Percentiles rank a stretch among this genome's conserved stretches.
phyloP scores from a whole-genome alignment of 2,329 filamentous ascomycete genomes.

The Aureobasidium sp. region DNA sequence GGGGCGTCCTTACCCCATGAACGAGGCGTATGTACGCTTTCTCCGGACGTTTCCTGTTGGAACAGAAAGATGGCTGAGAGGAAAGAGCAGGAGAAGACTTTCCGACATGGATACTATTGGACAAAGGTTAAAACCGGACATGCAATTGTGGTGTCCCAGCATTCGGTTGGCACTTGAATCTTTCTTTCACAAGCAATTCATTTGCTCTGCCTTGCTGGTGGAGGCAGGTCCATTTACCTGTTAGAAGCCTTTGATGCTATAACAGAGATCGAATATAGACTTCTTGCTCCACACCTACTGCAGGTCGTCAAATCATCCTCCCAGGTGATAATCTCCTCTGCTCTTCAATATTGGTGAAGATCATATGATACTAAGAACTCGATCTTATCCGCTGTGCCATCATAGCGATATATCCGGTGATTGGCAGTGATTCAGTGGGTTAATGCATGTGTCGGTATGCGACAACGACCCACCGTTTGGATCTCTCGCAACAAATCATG shows the following conservation, averaged over 20 bases:
- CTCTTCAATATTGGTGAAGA: too few species aligned
- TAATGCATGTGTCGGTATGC: constrained; percentile 2
- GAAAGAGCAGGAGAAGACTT: constrained; percentile 5
- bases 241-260: too few species aligned
- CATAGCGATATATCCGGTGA: too few species aligned
- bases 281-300: not conserved
- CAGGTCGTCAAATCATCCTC: too few species aligned
- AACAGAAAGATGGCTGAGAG: not conserved
- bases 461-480: not conserved
- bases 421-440: too few species aligned
- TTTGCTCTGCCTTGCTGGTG: not conserved
- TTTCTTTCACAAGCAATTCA: not conserved
- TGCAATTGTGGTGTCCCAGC: too few species aligned
- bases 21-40: not conserved
- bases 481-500: not conserved
- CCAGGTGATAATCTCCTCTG: too few species aligned
- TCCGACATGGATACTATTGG: not conserved
- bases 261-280: not conserved
- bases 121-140: too few species aligned
- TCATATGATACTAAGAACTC: too few species aligned
- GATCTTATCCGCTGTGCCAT: too few species aligned
- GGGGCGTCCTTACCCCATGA: not conserved
- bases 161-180: not conserved
- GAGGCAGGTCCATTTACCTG: too few species aligned
- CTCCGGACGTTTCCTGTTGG: not conserved